These are phyloP conservation scores for Geotrichum klebahnii DNA, from an alignment of 1,139 yeast genomes.

Conservation along the genomic window DNA sequence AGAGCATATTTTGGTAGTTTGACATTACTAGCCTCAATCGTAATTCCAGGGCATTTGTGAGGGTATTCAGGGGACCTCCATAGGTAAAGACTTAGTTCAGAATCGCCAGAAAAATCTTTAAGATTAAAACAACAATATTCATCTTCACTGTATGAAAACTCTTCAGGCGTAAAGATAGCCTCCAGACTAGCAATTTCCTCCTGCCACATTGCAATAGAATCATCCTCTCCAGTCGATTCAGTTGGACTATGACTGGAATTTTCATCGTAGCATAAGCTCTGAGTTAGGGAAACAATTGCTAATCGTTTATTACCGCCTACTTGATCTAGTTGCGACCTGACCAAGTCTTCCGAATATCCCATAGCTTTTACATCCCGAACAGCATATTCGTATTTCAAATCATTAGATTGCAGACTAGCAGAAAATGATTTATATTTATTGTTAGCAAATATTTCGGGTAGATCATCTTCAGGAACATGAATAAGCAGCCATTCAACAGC, in stretches of 20 bases:
- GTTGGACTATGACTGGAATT: neutral
- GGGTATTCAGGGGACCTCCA: slow-evolving; percentile 33
- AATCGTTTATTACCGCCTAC: slow-evolving; percentile 47
- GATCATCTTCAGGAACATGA: slow-evolving; percentile 89
- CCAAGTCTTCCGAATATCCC: slow-evolving; percentile 68
- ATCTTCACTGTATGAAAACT: slow-evolving; percentile 14
- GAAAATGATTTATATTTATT: slow-evolving; percentile 35
- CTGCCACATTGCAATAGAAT: slow-evolving; percentile 50
- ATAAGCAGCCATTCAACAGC: slow-evolving; percentile 79
- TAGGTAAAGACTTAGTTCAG: slow-evolving; percentile 23
- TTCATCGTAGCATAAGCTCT: slow-evolving; percentile 36
- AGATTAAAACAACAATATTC: slow-evolving; percentile 21
- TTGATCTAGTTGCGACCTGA: slow-evolving; percentile 47
- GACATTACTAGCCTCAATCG: slow-evolving; percentile 36
- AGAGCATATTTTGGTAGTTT: slow-evolving; percentile 72
- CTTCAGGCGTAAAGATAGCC: slow-evolving; percentile 47
- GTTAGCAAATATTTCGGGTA: slow-evolving; percentile 52
- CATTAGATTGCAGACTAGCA: slow-evolving; percentile 40
- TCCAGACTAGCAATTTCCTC: slow-evolving; percentile 72
- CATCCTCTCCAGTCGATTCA: slow-evolving; percentile 9
- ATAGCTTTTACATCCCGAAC: slow-evolving; percentile 56
- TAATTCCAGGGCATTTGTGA: slow-evolving; percentile 35
- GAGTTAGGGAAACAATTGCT: slow-evolving; percentile 47
- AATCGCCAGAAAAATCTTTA: slow-evolving; percentile 16
- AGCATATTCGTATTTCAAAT: slow-evolving; percentile 45